Percentiles rank a stretch among this genome's conserved stretches.
Conservation (phyloP, 495 filamentous ascomycete genomes). For the Penicillium goetzii region DNA sequence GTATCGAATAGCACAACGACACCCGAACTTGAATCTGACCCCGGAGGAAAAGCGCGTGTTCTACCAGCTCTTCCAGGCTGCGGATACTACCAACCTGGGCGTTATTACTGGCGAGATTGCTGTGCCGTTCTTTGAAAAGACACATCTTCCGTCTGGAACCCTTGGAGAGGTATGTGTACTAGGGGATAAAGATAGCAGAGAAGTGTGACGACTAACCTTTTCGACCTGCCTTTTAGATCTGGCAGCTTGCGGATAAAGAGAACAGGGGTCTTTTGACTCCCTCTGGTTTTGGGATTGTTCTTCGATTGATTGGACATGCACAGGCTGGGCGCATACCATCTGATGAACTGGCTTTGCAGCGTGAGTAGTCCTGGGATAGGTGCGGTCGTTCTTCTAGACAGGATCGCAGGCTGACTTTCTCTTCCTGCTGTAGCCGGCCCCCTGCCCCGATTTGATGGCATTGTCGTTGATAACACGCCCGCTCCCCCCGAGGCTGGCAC, state of each 20-base stretch:
- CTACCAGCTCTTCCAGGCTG: conserved; percentile 84
- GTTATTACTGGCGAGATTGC: conserved; percentile 95
- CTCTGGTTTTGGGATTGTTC: conserved; percentile 85
- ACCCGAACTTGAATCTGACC: conserved; percentile 82
- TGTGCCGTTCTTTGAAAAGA: conserved; percentile 98
- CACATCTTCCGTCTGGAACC: conserved; percentile 77
- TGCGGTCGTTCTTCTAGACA: not conserved
- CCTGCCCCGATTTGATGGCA: conserved; percentile 88
- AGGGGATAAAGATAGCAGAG: not conserved
- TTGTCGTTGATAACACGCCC: conserved; percentile 47
- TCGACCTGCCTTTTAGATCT: conserved; percentile 65
- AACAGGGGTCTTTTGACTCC: conserved; percentile 92
- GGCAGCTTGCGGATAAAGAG: conserved; percentile 97
- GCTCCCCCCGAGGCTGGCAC: conserved; percentile 47
- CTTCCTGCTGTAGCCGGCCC: conserved; percentile 66
- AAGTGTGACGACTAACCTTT: conserved; percentile 12
- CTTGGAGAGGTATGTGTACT: conserved; percentile 77
- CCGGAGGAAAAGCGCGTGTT: conserved; percentile 92
- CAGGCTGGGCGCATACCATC: conserved; percentile 82
- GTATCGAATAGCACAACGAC: conserved; percentile 36
- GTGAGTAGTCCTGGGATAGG: conserved; percentile 44
- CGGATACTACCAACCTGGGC: conserved; percentile 86
- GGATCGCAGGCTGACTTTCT: too few relatives aligned
- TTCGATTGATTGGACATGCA: conserved; percentile 93
- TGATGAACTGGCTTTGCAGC: conserved; percentile 72